Evolutionary conservation across 441 rosid species (phyloP), one percentile per base, ranked within the genome.

Genomic region (Gossypium trilobum): DNA sequence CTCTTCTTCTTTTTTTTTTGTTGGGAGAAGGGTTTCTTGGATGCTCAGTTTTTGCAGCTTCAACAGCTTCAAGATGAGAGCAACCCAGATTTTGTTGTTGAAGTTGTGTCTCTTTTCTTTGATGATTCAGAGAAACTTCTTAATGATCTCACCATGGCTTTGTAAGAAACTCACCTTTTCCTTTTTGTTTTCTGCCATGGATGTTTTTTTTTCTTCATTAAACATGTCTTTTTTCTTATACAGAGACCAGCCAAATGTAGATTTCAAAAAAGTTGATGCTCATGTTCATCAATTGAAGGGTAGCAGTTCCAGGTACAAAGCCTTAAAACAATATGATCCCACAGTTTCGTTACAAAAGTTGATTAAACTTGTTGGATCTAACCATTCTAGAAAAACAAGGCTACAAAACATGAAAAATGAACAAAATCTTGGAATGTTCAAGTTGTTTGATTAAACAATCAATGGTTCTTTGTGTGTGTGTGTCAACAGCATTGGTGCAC

Each of bases 201-300:
- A 54, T 17, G 11, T 9, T 10, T 10, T 58, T 10, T 19, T 46
- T 52, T 0, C 51, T 44, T 8, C 57, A 7, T 1, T 65, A 5
- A 19, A 19, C 22, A 54, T 19, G 59, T 54, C 59, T 17, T 5
- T 75, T 57, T 57, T 22, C 4, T 75, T 73, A 58, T 51, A 7
- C 59, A 93, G 98, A 64, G 92, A 84, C 62, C 93, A 90, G 80
- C 92, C 80, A 80, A 81, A 65, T 80, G 85, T 89, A 55, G 96
- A 94, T 82, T 90, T 94, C 87, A 91, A 84, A 82, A 88, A 75
- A 73, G 88, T 91, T 54, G 97, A 91, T 79, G 87, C 92, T 1
- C 87, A 88, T 88, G 97, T 90, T 52, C 98, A 94, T 83, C 98
- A 94, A 76, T 83, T 90, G 78, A 94, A 94, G 84, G 98, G 98